Conservation (phyloP, 2,329 filamentous ascomycete species). For the Ceratocystis lukuohia region DNA sequence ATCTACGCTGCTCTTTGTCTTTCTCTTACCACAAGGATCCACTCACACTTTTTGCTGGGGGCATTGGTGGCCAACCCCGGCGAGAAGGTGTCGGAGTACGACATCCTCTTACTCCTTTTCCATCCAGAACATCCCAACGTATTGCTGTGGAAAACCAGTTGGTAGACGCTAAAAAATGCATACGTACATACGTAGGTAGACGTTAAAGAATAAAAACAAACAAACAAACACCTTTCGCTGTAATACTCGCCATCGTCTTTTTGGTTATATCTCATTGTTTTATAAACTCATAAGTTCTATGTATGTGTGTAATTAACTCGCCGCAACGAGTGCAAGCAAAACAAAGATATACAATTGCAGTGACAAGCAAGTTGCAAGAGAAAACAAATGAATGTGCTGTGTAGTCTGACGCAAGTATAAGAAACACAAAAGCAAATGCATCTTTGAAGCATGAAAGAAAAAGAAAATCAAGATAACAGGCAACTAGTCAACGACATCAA, state of each 20-base stretch:
- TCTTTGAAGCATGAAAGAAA: background rate
- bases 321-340: background rate
- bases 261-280: background rate
- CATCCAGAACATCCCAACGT: too few relatives aligned
- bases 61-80: too few relatives aligned
- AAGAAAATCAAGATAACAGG: background rate
- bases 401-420: too few relatives aligned
- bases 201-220: background rate
- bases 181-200: too few relatives aligned
- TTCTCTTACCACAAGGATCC: background rate
- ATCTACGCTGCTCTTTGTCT: background rate
- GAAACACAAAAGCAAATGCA: too few relatives aligned
- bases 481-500: background rate
- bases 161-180: background rate
- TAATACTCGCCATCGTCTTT: background rate
- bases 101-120: too few relatives aligned
- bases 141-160: too few relatives aligned
- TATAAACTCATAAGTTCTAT: conserved; percentile 8
- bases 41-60: too few relatives aligned
- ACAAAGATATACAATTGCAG: background rate
- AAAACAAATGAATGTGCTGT: background rate
- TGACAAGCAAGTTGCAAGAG: background rate
- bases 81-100: too few relatives aligned
- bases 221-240: background rate
- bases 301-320: background rate